Evolutionary conservation across 2,329 filamentous ascomycete genomes (phyloP).

Genomic region (Ascochyta pisi): DNA sequence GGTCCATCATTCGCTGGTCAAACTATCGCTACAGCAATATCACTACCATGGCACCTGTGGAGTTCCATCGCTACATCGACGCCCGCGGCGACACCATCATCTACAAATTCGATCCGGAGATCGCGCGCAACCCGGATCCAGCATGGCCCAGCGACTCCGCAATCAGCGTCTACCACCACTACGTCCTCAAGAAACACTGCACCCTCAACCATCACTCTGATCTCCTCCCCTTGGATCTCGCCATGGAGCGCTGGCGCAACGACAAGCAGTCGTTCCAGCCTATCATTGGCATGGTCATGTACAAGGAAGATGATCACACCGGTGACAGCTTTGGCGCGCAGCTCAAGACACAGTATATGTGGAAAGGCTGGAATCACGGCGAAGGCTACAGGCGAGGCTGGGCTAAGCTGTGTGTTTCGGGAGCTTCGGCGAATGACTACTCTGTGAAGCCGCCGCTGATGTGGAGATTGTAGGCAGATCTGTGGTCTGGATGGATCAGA

Average conservation of each 20-base stretch:
- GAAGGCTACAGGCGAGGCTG: slow-evolving; percentile 13
- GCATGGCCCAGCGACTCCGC: slow-evolving; percentile 14
- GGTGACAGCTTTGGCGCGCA: not conserved
- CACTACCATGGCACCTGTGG: slow-evolving; percentile 12
- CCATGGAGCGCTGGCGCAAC: slow-evolving; percentile 16
- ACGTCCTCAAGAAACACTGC: slow-evolving; percentile 1
- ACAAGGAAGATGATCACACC: not conserved
- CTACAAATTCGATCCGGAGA: slow-evolving; percentile 24
- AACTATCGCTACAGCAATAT: not conserved
- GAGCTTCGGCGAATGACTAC: not conserved
- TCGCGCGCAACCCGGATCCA: slow-evolving; percentile 10
- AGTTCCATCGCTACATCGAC: slow-evolving; percentile 25
- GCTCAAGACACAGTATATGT: slow-evolving; percentile 6
- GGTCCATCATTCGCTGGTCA: not conserved
- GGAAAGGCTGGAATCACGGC: slow-evolving; percentile 12
- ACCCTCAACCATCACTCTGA: slow-evolving; percentile 13
- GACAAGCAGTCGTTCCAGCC: slow-evolving; percentile 19
- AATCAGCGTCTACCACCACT: slow-evolving; percentile 20
- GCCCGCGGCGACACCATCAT: slow-evolving; percentile 20
- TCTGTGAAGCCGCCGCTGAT: slow-evolving; percentile 1
- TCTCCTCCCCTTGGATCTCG: slow-evolving; percentile 12
- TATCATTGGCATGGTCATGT: slow-evolving; percentile 14
- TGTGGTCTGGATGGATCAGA: not conserved
- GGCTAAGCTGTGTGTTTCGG: slow-evolving; percentile 9
- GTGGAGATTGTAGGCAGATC: not conserved